Evolutionary conservation across 2,329 filamentous ascomycete genomes (phyloP).

Genomic region (Curvularia sp.): DNA sequence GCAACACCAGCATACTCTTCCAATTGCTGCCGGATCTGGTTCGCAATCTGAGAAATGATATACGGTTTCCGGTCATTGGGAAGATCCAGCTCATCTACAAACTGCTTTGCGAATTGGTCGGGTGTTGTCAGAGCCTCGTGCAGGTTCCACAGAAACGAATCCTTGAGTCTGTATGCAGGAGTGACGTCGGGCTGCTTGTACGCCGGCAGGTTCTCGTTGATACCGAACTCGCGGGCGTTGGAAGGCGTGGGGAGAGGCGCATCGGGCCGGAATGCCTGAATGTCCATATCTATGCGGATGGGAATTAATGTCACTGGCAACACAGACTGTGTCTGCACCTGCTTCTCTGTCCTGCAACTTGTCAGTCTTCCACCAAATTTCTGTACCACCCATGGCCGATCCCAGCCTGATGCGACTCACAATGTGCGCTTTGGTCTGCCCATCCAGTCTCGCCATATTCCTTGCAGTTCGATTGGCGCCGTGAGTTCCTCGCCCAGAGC

Average conservation of each 20-base stretch:
- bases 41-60: conserved; percentile 82
- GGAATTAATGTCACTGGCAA: conserved; percentile 91
- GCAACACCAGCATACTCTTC: conserved; percentile 97
- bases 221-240: conserved; percentile 62
- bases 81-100: conserved; percentile 92
- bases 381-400: not conserved
- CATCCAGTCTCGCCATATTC: conserved; percentile 97
- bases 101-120: conserved; percentile 88
- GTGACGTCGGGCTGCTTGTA: conserved; percentile 82
- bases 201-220: conserved; percentile 76
- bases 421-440: conserved; percentile 66
- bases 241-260: conserved; percentile 69
- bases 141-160: conserved; percentile 97
- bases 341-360: conserved; percentile 61
- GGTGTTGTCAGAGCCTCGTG: conserved; percentile 94
- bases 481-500: conserved; percentile 83
- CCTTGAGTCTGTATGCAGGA: conserved; percentile 85
- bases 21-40: conserved; percentile 91
- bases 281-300: conserved; percentile 94
- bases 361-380: conserved; percentile 15
- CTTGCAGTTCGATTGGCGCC: conserved; percentile 81
- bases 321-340: conserved; percentile 70
- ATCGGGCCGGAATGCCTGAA: conserved; percentile 75
- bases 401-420: conserved; percentile 48
- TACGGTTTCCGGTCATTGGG: conserved; percentile 70